Evolutionary conservation across 371 early-diverging fungal species (phyloP).

Genomic region (Saksenaea oblongispora): DNA sequence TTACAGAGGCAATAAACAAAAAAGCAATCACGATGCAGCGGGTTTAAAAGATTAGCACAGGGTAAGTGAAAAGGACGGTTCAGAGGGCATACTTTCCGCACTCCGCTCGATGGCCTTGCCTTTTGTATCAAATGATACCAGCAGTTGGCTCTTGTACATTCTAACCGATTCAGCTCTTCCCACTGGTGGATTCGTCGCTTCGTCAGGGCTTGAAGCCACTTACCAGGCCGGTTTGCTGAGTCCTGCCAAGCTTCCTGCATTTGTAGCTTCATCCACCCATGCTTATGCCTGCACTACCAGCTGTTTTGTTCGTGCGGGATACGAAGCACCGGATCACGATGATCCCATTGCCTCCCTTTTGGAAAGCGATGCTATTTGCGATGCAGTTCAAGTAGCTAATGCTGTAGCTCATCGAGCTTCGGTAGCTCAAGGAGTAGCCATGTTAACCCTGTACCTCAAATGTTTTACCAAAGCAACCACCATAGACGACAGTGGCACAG

Average conservation of each 20-base stretch:
- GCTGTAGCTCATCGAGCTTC: slow-evolving; percentile 70
- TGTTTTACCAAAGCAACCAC: slow-evolving; percentile 42
- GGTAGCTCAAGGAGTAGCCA: slow-evolving; percentile 71
- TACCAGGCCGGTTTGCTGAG: slow-evolving; percentile 61
- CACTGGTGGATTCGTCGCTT: slow-evolving; percentile 87
- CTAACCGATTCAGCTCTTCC: slow-evolving; percentile 91
- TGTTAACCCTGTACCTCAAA: slow-evolving; percentile 63
- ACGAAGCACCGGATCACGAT: slow-evolving; percentile 41
- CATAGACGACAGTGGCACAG: slow-evolving; percentile 26
- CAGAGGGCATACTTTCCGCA: not conserved
- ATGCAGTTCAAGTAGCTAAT: slow-evolving; percentile 65
- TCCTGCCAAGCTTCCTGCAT: slow-evolving; percentile 35
- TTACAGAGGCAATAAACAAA: no score
- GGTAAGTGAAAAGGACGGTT: no score
- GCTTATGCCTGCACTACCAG: slow-evolving; percentile 69
- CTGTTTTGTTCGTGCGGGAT: slow-evolving; percentile 69
- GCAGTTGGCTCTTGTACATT: slow-evolving; percentile 78
- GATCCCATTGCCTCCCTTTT: slow-evolving; percentile 39
- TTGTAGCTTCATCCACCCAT: slow-evolving; percentile 56
- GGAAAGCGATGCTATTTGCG: slow-evolving; percentile 56
- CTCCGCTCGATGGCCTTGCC: slow-evolving; percentile 18
- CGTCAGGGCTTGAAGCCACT: slow-evolving; percentile 79
- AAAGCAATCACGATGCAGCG: no score
- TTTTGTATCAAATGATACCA: slow-evolving; percentile 45
- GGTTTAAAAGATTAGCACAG: no score